Evolutionary conservation across 768 basidiomycete species (phyloP).

Genomic region (Mycena metata): DNA sequence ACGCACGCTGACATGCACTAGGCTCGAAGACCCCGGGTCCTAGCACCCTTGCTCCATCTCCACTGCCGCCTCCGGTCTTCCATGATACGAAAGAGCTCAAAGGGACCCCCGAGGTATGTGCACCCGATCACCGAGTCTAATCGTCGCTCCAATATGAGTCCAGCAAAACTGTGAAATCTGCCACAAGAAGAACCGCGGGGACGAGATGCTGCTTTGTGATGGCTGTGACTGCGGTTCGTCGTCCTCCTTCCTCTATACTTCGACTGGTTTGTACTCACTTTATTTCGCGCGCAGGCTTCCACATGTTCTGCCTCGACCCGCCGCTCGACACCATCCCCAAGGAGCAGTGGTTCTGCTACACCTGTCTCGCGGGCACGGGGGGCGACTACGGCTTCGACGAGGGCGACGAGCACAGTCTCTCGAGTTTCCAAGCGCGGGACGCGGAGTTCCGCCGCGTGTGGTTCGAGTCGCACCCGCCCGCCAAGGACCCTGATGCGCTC

Average conservation of each 20-base stretch:
- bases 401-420: conserved; percentile 94
- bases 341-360: conserved; percentile 96
- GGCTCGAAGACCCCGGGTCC: conserved; percentile 54
- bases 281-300: conserved; percentile 76
- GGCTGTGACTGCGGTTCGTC: conserved; percentile 83
- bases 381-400: conserved; percentile 99
- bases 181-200: conserved; percentile 86
- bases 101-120: conserved; percentile 67
- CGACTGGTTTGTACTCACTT: conserved; percentile 22
- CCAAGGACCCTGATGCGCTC: conserved; percentile 47
- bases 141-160: conserved; percentile 41
- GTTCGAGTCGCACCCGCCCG: conserved; percentile 85
- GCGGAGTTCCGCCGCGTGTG: conserved; percentile 89
- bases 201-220: conserved; percentile 93
- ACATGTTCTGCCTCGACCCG: conserved; percentile 97
- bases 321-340: conserved; percentile 88
- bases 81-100: conserved; percentile 62
- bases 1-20: conserved; percentile 39
- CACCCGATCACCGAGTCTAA: conserved; percentile 32
- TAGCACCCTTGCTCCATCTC: conserved; percentile 39
- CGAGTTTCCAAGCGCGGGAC: conserved; percentile 93
- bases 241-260: conserved; percentile 46
- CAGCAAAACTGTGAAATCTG: conserved; percentile 95
- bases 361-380: conserved; percentile 91
- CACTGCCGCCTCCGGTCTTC: conserved; percentile 61